Conservation (phyloP, 2,329 filamentous ascomycete genomes). For the Sphaerulina musiva region DNA sequence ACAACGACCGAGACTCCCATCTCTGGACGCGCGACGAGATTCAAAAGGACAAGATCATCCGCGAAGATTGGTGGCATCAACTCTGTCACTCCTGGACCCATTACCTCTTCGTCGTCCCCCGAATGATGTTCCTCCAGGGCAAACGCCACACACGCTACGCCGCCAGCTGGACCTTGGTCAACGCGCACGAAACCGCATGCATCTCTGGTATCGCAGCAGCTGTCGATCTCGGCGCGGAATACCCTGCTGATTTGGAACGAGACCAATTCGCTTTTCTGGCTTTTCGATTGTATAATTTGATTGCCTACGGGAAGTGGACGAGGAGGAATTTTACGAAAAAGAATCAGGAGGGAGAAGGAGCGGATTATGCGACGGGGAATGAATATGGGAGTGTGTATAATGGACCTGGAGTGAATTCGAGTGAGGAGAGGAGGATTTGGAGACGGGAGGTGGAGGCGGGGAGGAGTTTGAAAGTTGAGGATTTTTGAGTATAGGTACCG, state of each 20-base stretch:
- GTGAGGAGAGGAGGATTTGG: constrained; percentile 51
- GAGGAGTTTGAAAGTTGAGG: constrained; percentile 26
- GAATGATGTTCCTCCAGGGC: constrained; percentile 66
- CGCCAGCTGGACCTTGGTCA: constrained; percentile 62
- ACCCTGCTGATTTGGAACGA: constrained; percentile 56
- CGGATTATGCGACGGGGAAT: constrained; percentile 50
- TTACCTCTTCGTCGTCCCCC: constrained; percentile 60
- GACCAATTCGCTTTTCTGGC: constrained; percentile 55
- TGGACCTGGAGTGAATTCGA: constrained; percentile 50
- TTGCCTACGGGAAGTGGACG: constrained; percentile 59
- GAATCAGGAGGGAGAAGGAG: constrained; percentile 44
- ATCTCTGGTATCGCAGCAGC: constrained; percentile 66
- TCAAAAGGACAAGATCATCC: constrained; percentile 53
- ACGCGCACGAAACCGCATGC: constrained; percentile 64
- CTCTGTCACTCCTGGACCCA: constrained; percentile 59
- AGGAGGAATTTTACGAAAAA: constrained; percentile 35
- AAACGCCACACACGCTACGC: constrained; percentile 58
- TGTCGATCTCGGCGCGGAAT: constrained; percentile 60
- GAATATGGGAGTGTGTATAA: constrained; percentile 55
- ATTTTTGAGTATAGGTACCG: too few species aligned
- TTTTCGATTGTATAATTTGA: constrained; percentile 56
- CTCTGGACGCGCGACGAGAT: constrained; percentile 58
- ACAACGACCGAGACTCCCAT: constrained; percentile 49
- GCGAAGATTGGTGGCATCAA: constrained; percentile 63
- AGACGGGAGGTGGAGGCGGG: constrained; percentile 41